Percentiles rank a stretch among this genome's conserved stretches.
Evolutionary conservation across 1,284 basidiomycete genomes (phyloP).

Genomic region (Cryptococcus sp.): DNA sequence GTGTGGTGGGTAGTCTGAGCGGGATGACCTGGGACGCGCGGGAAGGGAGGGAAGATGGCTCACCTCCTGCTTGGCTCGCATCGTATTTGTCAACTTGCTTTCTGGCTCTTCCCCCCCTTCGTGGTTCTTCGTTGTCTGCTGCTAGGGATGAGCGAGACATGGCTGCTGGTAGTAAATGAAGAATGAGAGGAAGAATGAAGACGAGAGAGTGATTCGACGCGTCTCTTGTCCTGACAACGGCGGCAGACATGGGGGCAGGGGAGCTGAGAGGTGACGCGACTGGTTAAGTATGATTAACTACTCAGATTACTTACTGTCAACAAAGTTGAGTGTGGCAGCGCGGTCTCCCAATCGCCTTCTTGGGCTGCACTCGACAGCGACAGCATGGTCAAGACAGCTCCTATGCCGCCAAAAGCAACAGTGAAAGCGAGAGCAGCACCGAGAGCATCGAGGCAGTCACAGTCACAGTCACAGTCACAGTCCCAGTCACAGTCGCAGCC

Average conservation of each 20-base stretch:
- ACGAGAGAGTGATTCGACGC: neutral
- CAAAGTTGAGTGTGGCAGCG: no score
- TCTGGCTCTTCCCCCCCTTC: slow-evolving; percentile 36
- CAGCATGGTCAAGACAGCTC: no score
- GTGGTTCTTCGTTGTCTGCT: slow-evolving; percentile 25
- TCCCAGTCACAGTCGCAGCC: slow-evolving; percentile 3
- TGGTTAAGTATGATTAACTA: neutral
- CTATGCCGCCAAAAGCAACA: no score
- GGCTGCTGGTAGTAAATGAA: neutral
- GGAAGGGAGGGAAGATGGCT: neutral
- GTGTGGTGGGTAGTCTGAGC: neutral
- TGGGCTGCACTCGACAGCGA: no score
- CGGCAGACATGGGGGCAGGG: neutral
- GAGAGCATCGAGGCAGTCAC: no score
- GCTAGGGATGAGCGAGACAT: slow-evolving; percentile 22
- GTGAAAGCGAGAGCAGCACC: no score
- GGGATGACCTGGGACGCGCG: neutral
- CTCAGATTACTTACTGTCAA: no score
- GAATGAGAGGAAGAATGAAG: neutral
- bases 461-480: neutral
- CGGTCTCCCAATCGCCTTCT: no score
- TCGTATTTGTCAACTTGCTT: slow-evolving; percentile 39
- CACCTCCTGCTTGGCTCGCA: slow-evolving; percentile 16
- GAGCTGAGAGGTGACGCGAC: slow-evolving; percentile 16
- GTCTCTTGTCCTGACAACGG: neutral